Evolutionary conservation across 495 filamentous ascomycete species (phyloP), one percentile per base, ranked within the genome.

Genomic region (Durotheca rogersii): DNA sequence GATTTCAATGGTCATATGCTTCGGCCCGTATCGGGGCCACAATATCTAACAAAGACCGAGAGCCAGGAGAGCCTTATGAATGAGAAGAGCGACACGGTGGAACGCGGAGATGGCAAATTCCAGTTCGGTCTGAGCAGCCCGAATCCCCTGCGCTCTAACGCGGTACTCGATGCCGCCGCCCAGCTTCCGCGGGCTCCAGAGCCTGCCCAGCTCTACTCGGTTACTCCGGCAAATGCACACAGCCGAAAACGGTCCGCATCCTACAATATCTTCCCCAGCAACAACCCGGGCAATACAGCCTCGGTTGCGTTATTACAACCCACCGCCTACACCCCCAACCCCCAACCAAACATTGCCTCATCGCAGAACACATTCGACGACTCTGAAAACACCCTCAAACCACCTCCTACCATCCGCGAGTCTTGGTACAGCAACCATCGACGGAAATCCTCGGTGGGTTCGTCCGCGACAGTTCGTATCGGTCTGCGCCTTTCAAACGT

Each of bases 381-480:
- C 30, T 20, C 32, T 11, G 43, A 45, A 23, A 59, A 57, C 19
- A 40, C 40, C 27, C 66, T 77, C 37, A 68, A 66, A 31, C 74
- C 72, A 1, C 74, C 74, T 1, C 74, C 70, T 3, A 65, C 70
- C 2, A 66, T 74, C 48, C 58, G 54, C 10, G 60, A 18, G 54
- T 34, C 61, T 62, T 39, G 60, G 49, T 51, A 54, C 14, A 64
- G 67, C 14, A 64, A 66, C 11, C 72, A 75, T 50, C 62, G 58
- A 6, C 65, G 74, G 23, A 67, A 75, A 37, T 75, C 72, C 0
- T 77, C 74, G 0, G 58, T 75, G 31, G 63, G 64, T 9, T 75
- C 72, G 6, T 70, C 69, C 14, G 71, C 72, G 27, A 77, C 74
- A 1, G 74, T 77, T 35, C 72, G 75, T 38, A 77, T 77, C 35